These are phyloP conservation scores for Diaporthe velutina DNA, from an alignment of 2,329 filamentous ascomycete species.

Conservation along the genomic window DNA sequence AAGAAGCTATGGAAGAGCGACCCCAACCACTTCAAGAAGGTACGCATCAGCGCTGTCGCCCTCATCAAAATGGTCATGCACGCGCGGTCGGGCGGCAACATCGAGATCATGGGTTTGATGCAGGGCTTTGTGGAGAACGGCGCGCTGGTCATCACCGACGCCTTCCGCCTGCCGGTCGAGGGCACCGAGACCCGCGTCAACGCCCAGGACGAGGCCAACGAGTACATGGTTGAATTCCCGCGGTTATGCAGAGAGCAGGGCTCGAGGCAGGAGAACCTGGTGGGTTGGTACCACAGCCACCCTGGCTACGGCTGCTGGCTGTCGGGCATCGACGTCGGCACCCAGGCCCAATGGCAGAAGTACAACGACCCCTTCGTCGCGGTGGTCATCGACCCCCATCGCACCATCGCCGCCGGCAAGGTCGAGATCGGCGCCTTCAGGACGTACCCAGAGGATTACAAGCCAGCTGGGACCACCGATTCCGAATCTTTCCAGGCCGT, in stretches of 20 bases:
- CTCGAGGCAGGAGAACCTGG: slow-evolving; percentile 83
- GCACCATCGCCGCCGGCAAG: slow-evolving; percentile 93
- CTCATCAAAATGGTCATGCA: slow-evolving; percentile 99
- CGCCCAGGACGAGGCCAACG: slow-evolving; percentile 94
- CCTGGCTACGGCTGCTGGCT: slow-evolving; percentile 99
- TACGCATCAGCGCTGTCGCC: slow-evolving; percentile 93
- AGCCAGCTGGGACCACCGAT: slow-evolving; percentile 52
- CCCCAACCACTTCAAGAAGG: slow-evolving; percentile 90
- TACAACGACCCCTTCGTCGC: slow-evolving; percentile 93
- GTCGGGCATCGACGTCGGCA: slow-evolving; percentile 93
- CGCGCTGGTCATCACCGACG: slow-evolving; percentile 92
- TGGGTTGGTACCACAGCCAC: slow-evolving; percentile 99
- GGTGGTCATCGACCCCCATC: slow-evolving; percentile 95
- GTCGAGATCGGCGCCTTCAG: slow-evolving; percentile 98
- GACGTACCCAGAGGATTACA: slow-evolving; percentile 85
- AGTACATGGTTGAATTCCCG: slow-evolving; percentile 94
- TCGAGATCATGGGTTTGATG: slow-evolving; percentile 99
- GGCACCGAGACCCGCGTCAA: slow-evolving; percentile 99
- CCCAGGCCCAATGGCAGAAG: slow-evolving; percentile 86
- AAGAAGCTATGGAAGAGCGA: slow-evolving; percentile 82
- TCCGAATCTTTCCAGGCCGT: slow-evolving; percentile 80
- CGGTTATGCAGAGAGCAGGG: slow-evolving; percentile 80
- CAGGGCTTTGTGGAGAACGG: slow-evolving; percentile 91
- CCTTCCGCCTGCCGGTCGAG: slow-evolving; percentile 93
- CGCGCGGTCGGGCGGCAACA: slow-evolving; percentile 89